Evolutionary conservation across 192 early-diverging fungal genomes (phyloP), one percentile per base, ranked within the genome.

Genomic region (Funneliformis mosseae): DNA sequence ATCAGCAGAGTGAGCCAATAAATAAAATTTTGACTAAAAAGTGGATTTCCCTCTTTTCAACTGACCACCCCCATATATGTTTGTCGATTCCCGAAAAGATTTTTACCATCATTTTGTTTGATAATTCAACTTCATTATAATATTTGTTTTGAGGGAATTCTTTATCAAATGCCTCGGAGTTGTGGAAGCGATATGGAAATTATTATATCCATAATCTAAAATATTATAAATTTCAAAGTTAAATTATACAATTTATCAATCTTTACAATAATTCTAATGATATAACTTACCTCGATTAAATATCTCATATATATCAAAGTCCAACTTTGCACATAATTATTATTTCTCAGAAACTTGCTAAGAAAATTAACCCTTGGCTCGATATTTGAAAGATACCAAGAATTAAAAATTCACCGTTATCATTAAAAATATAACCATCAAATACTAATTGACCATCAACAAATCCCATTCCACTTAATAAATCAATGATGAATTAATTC

Each of bases 381-480:
- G 7, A 16, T 8, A 18, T 67, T 16, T 33, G 64, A 0, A 16
- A 67, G 5, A 0, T 67, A 3, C 64, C 64, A 67, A 18, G 3
- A 0, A 67, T 33, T 5, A n/a, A n/a, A 7, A 0, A 5, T 0
- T 38, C 3, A 38, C 33, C 33, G 0, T 12, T 4, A 0, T 11
- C 27, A 67, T 67, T 27, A 33, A 38, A 67, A 11, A 67, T 7
- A 67, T 67, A 67, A 67, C 25, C 27, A 38, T 67, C 38, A 67
- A 38, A 11, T 14, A 8, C 1, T 21, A 5, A 0, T 18, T 55
- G 5, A 33, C 7, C 5, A 38, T 66, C 5, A 8, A 4, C 0
- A 5, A 0, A 16, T 12, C 6, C 7, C 5, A 6, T 16, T 33
- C 5, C 4, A 27, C 4, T 16, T 67, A 67, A 18, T 1, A 67